A percentile compares a stretch with the other conserved stretches of the same genome.
These are phyloP conservation scores for Penicillium sclerotiorum DNA, from an alignment of 2,329 filamentous ascomycete genomes.

Conservation along the genomic window DNA sequence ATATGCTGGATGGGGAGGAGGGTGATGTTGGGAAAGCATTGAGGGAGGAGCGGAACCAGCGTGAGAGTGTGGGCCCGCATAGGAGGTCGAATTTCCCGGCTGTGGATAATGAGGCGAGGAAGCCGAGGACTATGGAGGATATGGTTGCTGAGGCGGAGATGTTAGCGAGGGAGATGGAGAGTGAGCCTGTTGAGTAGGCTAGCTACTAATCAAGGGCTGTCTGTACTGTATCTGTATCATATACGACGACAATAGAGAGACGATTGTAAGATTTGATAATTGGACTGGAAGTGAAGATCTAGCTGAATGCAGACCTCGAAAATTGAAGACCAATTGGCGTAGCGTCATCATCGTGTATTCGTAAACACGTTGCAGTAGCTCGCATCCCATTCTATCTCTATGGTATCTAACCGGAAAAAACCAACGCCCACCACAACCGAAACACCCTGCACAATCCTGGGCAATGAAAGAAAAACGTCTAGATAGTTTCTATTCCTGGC, in stretches of 20 bases:
- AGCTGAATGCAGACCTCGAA: too few species aligned
- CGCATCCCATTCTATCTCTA: slow-evolving; percentile 9
- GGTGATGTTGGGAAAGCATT: slow-evolving; percentile 77
- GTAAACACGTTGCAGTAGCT: slow-evolving; percentile 8
- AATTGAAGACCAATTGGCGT: neutral
- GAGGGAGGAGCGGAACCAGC: slow-evolving; percentile 51
- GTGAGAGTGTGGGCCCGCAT: slow-evolving; percentile 31
- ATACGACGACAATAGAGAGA: too few species aligned
- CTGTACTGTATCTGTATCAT: too few species aligned
- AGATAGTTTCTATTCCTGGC: slow-evolving; percentile 1
- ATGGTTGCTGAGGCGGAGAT: slow-evolving; percentile 78
- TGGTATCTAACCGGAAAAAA: slow-evolving; percentile 20
- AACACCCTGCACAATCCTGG: neutral
- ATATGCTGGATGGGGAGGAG: slow-evolving; percentile 77
- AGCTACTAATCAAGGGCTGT: neutral
- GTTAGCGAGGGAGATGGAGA: slow-evolving; percentile 51
- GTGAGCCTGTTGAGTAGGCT: slow-evolving; percentile 35
- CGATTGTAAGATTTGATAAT: too few species aligned
- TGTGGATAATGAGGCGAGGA: slow-evolving; percentile 71
- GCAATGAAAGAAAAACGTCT: neutral
- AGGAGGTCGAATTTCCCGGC: slow-evolving; percentile 64
- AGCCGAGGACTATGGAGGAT: slow-evolving; percentile 68
- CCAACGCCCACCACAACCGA: slow-evolving; percentile 14
- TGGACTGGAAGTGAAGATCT: too few species aligned
- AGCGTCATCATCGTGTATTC: slow-evolving; percentile 20